phyloP scores from a whole-genome alignment of 345 rosid genomes.

The Euphorbia tirucalli region DNA sequence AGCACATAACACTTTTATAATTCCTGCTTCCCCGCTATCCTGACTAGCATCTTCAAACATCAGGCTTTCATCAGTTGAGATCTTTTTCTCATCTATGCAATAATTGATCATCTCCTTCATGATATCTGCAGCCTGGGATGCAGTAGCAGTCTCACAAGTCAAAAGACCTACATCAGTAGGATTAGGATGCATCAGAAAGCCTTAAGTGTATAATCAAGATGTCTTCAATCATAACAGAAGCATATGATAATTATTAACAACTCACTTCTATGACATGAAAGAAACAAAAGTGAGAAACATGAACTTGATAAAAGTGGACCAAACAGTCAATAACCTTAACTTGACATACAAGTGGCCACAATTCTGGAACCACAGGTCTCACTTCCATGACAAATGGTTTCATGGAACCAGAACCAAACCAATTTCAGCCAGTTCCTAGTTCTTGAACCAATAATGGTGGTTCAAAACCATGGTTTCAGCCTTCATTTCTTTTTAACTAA shows the following conservation, averaged over 20 bases:
- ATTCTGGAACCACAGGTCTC: too few species aligned
- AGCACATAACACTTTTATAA: slow-evolving; percentile 49
- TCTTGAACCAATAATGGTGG: too few species aligned
- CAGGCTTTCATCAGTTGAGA: slow-evolving; percentile 28
- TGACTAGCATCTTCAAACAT: slow-evolving; percentile 35
- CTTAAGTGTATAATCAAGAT: slow-evolving; percentile 8
- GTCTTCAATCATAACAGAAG: background rate
- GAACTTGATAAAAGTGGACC: background rate
- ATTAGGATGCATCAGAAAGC: slow-evolving; percentile 10
- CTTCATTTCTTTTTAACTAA: too few species aligned
- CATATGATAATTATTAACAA: background rate
- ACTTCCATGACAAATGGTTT: background rate
- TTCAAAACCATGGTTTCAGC: too few species aligned
- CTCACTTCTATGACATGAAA: background rate
- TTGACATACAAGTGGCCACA: too few species aligned
- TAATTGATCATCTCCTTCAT: slow-evolving; percentile 59
- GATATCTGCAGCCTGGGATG: slow-evolving; percentile 57
- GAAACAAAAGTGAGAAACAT: background rate
- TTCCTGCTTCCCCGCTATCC: slow-evolving; percentile 40
- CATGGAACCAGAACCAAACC: background rate
- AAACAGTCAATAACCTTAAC: background rate
- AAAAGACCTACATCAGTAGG: slow-evolving; percentile 54
- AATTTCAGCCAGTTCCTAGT: too few species aligned
- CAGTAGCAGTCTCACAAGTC: slow-evolving; percentile 42
- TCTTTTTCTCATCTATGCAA: slow-evolving; percentile 36